phyloP scores from a whole-genome alignment of 805 yeast genomes.

The Saturnispora silvae region DNA sequence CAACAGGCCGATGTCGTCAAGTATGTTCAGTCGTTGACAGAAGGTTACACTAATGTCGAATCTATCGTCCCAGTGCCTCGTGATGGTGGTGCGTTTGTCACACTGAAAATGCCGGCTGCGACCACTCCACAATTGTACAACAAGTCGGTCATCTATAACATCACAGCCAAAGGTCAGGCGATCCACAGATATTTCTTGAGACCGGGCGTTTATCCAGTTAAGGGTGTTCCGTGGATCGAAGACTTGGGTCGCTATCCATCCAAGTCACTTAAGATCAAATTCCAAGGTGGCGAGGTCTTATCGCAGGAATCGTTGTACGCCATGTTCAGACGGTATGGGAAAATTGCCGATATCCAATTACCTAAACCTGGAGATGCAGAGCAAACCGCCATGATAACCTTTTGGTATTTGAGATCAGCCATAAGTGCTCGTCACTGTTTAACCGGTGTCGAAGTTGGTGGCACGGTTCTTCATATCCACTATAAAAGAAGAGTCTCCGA shows the following conservation, averaged over 20 bases:
- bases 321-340: slow-evolving; percentile 79
- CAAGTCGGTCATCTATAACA: slow-evolving; percentile 13
- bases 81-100: slow-evolving; percentile 93
- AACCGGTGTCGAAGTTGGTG: slow-evolving; percentile 61
- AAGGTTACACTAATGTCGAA: slow-evolving; percentile 31
- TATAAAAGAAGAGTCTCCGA: slow-evolving; percentile 49
- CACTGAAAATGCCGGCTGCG: slow-evolving; percentile 49
- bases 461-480: slow-evolving; percentile 61
- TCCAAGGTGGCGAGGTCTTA: slow-evolving; percentile 67
- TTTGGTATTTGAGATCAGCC: slow-evolving; percentile 52
- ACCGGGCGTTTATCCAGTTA: slow-evolving; percentile 60
- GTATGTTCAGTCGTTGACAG: slow-evolving; percentile 27
- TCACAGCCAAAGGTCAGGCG: slow-evolving; percentile 8
- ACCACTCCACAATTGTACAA: slow-evolving; percentile 14
- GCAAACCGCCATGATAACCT: slow-evolving; percentile 43
- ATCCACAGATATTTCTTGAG: slow-evolving; percentile 28
- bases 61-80: slow-evolving; percentile 62
- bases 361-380: slow-evolving; percentile 39
- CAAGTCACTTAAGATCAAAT: slow-evolving; percentile 48
- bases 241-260: slow-evolving; percentile 76
- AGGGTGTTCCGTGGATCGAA: slow-evolving; percentile 94
- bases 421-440: slow-evolving; percentile 84
- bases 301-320: slow-evolving; percentile 72
- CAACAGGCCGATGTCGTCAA: slow-evolving; percentile 27
- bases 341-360: slow-evolving; percentile 63